Percentiles rank a stretch among this genome's conserved stretches.
These are phyloP conservation scores for Candida caryicola DNA, from an alignment of 805 yeast species.

Conservation along the genomic window DNA sequence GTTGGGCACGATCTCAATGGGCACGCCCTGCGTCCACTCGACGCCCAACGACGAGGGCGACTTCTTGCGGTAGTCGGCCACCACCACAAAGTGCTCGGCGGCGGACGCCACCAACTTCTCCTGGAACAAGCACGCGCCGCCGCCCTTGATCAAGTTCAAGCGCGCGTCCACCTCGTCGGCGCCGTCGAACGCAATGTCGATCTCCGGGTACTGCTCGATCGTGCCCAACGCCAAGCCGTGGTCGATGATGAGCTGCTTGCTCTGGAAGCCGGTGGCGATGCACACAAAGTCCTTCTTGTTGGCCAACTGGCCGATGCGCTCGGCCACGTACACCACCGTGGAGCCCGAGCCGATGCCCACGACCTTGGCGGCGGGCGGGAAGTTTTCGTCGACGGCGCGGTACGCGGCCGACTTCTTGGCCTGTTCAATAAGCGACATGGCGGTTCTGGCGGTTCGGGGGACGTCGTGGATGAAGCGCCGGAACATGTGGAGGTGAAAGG, in stretches of 20 bases:
- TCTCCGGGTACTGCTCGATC: slow-evolving; percentile 74
- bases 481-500: slow-evolving; percentile 2
- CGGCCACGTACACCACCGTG: slow-evolving; percentile 96
- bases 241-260: slow-evolving; percentile 76
- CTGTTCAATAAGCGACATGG: slow-evolving; percentile 51
- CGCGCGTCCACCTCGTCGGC: slow-evolving; percentile 91
- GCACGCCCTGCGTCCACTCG: slow-evolving; percentile 87
- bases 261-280: slow-evolving; percentile 96
- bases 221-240: slow-evolving; percentile 78
- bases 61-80: slow-evolving; percentile 89
- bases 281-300: slow-evolving; percentile 62
- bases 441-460: slow-evolving; percentile 1
- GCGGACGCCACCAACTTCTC: slow-evolving; percentile 90
- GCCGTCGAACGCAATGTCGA: slow-evolving; percentile 96
- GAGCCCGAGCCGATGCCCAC: slow-evolving; percentile 97
- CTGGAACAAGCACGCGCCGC: slow-evolving; percentile 97
- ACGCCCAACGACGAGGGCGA: slow-evolving; percentile 66
- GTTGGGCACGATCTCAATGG: slow-evolving; percentile 90
- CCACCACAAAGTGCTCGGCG: slow-evolving; percentile 73
- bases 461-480: background rate
- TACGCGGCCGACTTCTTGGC: slow-evolving; percentile 92
- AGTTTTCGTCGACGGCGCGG: slow-evolving; percentile 85
- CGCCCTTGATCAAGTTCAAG: slow-evolving; percentile 92
- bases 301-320: slow-evolving; percentile 72
- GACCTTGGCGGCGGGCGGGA: slow-evolving; percentile 64